Base-by-base conservation (phyloP, 2,329 filamentous ascomycete genomes). In the Penicillium digitatum region DNA sequence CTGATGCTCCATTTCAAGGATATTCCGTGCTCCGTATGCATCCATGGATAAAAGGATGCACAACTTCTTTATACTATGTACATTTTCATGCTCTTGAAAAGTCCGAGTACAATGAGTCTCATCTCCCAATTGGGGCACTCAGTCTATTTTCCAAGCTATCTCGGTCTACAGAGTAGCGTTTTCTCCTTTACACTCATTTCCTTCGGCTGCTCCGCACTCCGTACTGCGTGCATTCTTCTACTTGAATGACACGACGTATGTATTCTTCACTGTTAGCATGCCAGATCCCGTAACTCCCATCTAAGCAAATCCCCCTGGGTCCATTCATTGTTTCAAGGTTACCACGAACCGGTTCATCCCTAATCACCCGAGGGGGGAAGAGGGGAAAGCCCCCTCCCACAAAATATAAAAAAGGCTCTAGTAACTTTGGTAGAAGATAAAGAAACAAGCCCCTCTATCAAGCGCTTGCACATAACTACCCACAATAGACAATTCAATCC, bases 371-470 rank as follows among this genome's bases (percentile, higher is more conserved):
- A 27, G 11, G 22, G 9, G 10, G 14, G 26, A 29, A n/a, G 12
- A 45, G 20, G 32, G 18, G 10, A 29, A 11, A 11, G 3, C 2
- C 11, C 0, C 26, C 16, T 14, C 14, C 12, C 8, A 6, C 14
- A 45, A 20, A 18, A 20, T 14, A 20, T 4, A 31, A 40, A 18
- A 40, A 38, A 22, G 47, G n/a, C n/a, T n/a, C n/a, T 18, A 18
- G n/a, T 22, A 47, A 9, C 22, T 22, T n/a, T 14, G n/a, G 54
- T 49, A 65, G 40, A 65, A 62, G 31, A 64, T 62, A 34, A 65
- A 65, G 18, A 64, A 48, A 50, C 60, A 58, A 27, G 61, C 56
- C 46, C 52, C 43, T 34, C 55, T 48, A 31, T 65, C 63, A 35
- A 64, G 35, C 1, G 27, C 40, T 37, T 57, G 58, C 10, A 65